phyloP scores from a whole-genome alignment of 495 filamentous ascomycete species.

The Paragyromitra xinjiangensis region DNA sequence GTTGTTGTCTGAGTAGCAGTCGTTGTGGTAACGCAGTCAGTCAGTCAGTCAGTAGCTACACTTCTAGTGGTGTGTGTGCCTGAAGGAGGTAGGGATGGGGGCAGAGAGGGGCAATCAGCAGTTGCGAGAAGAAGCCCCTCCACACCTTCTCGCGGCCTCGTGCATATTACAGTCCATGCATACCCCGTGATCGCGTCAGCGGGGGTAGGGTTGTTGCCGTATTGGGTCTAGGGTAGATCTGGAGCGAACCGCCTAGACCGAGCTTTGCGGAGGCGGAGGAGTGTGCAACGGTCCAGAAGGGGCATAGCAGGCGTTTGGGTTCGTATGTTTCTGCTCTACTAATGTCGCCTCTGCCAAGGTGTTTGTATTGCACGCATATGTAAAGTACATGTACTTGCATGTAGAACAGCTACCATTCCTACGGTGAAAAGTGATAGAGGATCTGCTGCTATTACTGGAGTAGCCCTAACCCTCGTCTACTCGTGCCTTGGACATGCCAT shows the following conservation, averaged over 20 bases:
- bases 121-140: slow-evolving; percentile 45
- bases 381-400: no score
- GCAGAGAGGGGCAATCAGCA: slow-evolving; percentile 43
- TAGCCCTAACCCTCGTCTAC: slow-evolving; percentile 17
- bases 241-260: slow-evolving; percentile 34
- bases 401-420: background rate
- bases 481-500: background rate
- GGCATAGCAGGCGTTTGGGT: background rate
- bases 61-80: background rate
- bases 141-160: slow-evolving; percentile 49
- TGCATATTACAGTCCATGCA: slow-evolving; percentile 33
- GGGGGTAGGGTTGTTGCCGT: slow-evolving; percentile 3
- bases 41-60: background rate
- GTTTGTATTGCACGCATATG: background rate
- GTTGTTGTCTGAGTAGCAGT: slow-evolving; percentile 45
- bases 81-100: background rate
- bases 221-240: slow-evolving; percentile 19
- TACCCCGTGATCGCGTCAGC: slow-evolving; percentile 51
- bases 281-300: slow-evolving; percentile 4
- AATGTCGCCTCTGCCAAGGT: background rate
- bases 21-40: slow-evolving; percentile 27
- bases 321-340: background rate
- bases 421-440: background rate
- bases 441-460: slow-evolving; percentile 27
- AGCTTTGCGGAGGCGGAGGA: slow-evolving; percentile 27